Percentiles rank a stretch among this genome's conserved stretches.
Evolutionary conservation across 768 basidiomycete genomes (phyloP).

Genomic region (Cystofilobasidium bisporidii): DNA sequence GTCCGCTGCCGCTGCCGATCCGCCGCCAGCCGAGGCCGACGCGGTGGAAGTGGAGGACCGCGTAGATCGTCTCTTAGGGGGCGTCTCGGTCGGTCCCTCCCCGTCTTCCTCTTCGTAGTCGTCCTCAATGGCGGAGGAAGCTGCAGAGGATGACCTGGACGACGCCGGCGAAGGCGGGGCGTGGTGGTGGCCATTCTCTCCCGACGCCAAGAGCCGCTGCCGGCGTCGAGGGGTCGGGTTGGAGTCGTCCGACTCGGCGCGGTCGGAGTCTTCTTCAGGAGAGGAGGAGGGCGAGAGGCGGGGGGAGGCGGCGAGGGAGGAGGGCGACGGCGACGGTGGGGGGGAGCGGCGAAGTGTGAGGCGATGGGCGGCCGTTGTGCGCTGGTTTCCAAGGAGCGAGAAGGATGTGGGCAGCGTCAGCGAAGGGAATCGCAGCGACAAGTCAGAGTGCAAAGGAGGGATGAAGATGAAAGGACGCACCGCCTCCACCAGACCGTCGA

Average conservation of each 20-base stretch:
- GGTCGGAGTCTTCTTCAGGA: conserved; percentile 5
- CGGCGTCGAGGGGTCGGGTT: conserved; percentile 18
- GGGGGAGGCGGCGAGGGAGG: neutral
- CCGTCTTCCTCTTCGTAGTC: too few species aligned
- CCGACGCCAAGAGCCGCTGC: neutral
- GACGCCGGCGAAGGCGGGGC: neutral
- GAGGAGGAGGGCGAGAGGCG: neutral
- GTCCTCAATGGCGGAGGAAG: too few species aligned
- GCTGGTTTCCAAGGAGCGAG: too few species aligned
- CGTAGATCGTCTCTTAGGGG: conserved; percentile 11
- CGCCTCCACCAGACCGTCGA: conserved; percentile 12
- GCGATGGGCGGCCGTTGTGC: too few species aligned
- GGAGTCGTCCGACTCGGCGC: neutral
- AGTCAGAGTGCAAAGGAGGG: neutral
- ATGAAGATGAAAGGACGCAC: too few species aligned
- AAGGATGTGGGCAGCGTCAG: neutral
- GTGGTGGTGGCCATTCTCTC: neutral
- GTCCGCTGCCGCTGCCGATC: neutral
- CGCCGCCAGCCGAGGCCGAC: neutral
- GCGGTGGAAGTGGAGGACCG: neutral
- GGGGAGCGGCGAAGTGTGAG: neutral
- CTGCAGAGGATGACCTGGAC: neutral
- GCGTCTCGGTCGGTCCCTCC: conserved; percentile 5
- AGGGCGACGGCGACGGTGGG: neutral
- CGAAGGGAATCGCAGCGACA: neutral